Conservation (phyloP, 2,329 filamentous ascomycete species). For the Fusarium sp. region DNA sequence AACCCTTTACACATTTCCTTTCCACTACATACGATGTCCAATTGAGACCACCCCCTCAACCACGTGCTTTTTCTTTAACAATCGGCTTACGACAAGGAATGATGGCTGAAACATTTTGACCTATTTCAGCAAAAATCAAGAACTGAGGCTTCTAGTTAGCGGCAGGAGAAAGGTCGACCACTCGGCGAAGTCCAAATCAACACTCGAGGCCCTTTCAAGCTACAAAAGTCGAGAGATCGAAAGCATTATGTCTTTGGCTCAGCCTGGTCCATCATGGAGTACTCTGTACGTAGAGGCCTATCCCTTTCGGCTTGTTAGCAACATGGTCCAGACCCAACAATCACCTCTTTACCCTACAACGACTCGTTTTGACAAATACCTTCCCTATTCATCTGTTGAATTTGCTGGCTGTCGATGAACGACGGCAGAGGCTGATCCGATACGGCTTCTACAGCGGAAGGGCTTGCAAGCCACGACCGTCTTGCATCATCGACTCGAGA, state of each 20-base stretch:
- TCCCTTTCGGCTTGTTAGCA: neutral
- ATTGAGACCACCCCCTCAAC: neutral
- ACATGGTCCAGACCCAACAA: neutral
- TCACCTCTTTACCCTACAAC: neutral
- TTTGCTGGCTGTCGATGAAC: neutral
- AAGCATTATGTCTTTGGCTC: neutral
- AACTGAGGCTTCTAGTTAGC: slow-evolving; percentile 1
- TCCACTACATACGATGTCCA: neutral
- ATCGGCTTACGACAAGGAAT: slow-evolving; percentile 5
- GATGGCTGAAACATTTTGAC: slow-evolving; percentile 7
- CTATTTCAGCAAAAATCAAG: neutral
- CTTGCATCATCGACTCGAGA: neutral
- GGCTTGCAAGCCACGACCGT: slow-evolving; percentile 2
- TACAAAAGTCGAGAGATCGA: neutral
- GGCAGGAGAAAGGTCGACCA: neutral
- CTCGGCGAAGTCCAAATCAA: neutral
- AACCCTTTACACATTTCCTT: neutral
- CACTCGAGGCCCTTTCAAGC: neutral
- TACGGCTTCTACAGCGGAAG: slow-evolving; percentile 4
- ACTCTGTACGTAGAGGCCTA: slow-evolving; percentile 1
- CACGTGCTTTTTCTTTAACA: neutral
- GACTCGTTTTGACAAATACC: neutral
- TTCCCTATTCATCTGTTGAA: neutral
- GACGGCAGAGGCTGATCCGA: neutral
- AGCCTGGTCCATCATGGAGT: neutral